Evolutionary conservation across 768 basidiomycete genomes (phyloP), one percentile per base, ranked within the genome.

Genomic region (Rhizopogon vesiculosus): DNA sequence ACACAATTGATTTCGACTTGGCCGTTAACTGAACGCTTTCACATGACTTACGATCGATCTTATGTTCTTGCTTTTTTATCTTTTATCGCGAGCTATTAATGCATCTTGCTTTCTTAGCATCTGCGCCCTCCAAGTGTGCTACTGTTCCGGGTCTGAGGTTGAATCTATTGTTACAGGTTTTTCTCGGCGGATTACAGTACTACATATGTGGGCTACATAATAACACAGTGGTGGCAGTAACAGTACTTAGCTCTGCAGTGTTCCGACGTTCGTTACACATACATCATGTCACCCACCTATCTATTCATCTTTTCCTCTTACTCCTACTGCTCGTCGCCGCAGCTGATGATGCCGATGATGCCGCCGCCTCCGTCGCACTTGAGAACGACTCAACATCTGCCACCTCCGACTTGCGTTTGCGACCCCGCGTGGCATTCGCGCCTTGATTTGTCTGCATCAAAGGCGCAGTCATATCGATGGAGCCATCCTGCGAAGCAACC

Each of bases 321-420:
- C 55, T 68, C 50, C 50, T 66, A 53, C 45, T 61, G 7, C 59
- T 54, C 19, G 58, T 41, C 49, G 43, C 60, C 38, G 56, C 54
- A 16, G 62, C 31, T 15, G 51, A 7, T 12, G 38, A 19, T 40
- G 55, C 10, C 1, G 45, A 18, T 40, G 29, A 25, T 13, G 35
- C 3, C 28, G 46, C 22, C 40, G 55, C 0, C 15, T 42, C 18
- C 46, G 59, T 31, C 31, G 54, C 19, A 35, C 10, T 33, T 4
- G 45, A 46, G 41, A 49, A 16, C 22, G 2, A 39, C 3, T 42
- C 48, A 15, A 31, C 54, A n/a, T 71, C 69, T 46, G 46, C 5
- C 22, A 57, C 59, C 3, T 72, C 72, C 53, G 75, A 78, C 63
- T 78, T 78, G 49, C 77, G 68, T 59, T 77, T 77, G 58, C 69